Evolutionary conservation across 495 filamentous ascomycete genomes (phyloP).

Genomic region (Neurospora sp.): DNA sequence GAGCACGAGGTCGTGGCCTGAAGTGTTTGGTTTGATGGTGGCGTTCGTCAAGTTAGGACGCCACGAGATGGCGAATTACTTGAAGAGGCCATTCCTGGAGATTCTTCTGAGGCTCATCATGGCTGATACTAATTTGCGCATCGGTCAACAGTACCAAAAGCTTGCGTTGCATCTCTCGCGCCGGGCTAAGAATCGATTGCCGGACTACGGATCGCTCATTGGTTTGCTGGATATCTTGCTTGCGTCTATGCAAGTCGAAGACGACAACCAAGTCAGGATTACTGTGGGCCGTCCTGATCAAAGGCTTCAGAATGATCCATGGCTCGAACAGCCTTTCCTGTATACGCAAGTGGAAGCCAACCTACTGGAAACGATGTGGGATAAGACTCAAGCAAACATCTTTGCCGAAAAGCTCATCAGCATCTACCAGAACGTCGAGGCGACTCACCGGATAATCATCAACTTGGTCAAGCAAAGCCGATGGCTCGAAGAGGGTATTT

Average conservation of each 20-base stretch:
- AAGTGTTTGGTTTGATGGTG: slow-evolving; percentile 64
- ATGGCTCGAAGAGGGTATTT: slow-evolving; percentile 26
- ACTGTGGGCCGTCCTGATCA: not conserved
- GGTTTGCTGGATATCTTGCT: slow-evolving; percentile 44
- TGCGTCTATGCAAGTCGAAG: slow-evolving; percentile 29
- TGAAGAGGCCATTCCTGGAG: slow-evolving; percentile 46
- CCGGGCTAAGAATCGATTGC: slow-evolving; percentile 38
- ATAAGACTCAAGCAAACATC: slow-evolving; percentile 25
- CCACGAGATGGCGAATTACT: slow-evolving; percentile 42
- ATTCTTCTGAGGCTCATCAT: slow-evolving; percentile 52
- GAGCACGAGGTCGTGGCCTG: slow-evolving; percentile 59
- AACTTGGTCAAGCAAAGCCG: slow-evolving; percentile 28
- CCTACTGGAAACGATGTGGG: slow-evolving; percentile 34
- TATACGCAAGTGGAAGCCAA: slow-evolving; percentile 32
- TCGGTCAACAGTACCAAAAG: slow-evolving; percentile 30
- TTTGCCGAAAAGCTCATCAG: slow-evolving; percentile 42
- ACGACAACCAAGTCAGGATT: not conserved
- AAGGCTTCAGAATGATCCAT: slow-evolving; percentile 14
- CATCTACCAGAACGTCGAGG: slow-evolving; percentile 36
- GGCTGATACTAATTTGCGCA: slow-evolving; percentile 42
- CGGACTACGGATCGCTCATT: slow-evolving; percentile 44
- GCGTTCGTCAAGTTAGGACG: slow-evolving; percentile 48
- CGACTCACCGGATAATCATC: slow-evolving; percentile 34
- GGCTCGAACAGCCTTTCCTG: slow-evolving; percentile 19
- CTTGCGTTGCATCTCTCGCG: slow-evolving; percentile 37